Evolutionary conservation across 306 rosid species (phyloP).

Genomic region (Trichosanthes cucumerina): DNA sequence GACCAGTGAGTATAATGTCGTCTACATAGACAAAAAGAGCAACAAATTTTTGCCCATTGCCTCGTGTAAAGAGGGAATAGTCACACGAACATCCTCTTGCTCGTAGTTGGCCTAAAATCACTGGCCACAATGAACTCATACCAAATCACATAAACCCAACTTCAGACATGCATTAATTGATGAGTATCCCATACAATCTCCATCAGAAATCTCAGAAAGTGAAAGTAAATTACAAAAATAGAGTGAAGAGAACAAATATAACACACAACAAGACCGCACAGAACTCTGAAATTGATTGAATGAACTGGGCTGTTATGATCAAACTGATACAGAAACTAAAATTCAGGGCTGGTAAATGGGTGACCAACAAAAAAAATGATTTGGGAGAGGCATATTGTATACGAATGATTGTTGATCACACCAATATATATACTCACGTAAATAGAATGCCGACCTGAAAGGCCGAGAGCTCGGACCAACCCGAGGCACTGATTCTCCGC

Average conservation of each 20-base stretch:
- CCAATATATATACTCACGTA: slow-evolving; percentile 36
- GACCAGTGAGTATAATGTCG: no score
- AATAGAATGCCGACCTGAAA: slow-evolving; percentile 42
- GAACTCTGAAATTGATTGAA: not conserved
- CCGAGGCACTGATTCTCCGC: slow-evolving; percentile 89
- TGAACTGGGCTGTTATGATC: not conserved
- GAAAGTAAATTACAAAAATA: not conserved
- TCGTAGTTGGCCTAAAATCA: not conserved
- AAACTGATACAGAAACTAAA: not conserved
- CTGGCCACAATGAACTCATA: not conserved
- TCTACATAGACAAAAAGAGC: no score
- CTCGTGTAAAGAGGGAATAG: no score
- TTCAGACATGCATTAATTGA: not conserved
- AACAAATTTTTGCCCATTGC: no score
- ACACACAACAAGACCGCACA: not conserved
- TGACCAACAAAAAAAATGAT: not conserved
- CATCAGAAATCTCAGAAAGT: not conserved
- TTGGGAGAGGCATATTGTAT: not conserved
- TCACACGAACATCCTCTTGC: not conserved
- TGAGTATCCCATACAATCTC: not conserved
- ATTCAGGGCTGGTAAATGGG: not conserved
- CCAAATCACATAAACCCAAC: not conserved
- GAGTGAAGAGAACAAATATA: not conserved
- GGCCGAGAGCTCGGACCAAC: slow-evolving; percentile 75
- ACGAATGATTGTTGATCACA: not conserved